Conservation (phyloP, 352 stramenopile genomes). For the Blastocystis sp. region DNA sequence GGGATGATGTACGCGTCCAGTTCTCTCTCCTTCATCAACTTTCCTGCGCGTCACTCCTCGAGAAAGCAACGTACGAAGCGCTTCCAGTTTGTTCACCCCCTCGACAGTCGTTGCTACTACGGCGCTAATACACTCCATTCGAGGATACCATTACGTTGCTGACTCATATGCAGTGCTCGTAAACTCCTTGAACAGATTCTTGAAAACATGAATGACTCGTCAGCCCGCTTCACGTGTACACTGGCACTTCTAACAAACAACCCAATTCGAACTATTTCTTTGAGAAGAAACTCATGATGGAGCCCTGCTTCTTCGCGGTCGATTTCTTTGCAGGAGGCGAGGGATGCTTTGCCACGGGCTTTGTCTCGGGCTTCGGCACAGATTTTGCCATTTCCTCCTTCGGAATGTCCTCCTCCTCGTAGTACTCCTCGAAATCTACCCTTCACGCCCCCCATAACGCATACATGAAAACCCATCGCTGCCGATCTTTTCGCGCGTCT, state of each 20-base stretch:
- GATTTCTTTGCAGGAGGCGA: neutral
- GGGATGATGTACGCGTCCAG: slow-evolving; percentile 88
- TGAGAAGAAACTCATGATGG: slow-evolving; percentile 64
- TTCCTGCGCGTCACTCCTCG: neutral
- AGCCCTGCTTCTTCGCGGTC: slow-evolving; percentile 45
- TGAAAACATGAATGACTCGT: neutral
- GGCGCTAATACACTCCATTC: neutral
- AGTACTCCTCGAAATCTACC: slow-evolving; percentile 58
- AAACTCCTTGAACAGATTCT: neutral
- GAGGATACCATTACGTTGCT: neutral
- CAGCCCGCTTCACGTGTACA: too few relatives aligned
- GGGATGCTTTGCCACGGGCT: neutral
- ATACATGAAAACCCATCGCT: slow-evolving; percentile 36
- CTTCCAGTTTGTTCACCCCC: slow-evolving; percentile 34
- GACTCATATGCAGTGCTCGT: neutral
- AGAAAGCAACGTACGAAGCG: slow-evolving; percentile 20
- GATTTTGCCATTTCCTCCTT: neutral
- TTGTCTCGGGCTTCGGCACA: too few relatives aligned
- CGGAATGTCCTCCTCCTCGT: slow-evolving; percentile 4
- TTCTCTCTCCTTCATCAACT: slow-evolving; percentile 55
- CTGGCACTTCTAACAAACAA: neutral
- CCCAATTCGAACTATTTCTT: slow-evolving; percentile 25
- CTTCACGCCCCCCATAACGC: neutral
- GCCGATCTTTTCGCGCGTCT: slow-evolving; percentile 9
- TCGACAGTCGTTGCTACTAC: slow-evolving; percentile 22